Evolutionary conservation across 208 protist genomes (phyloP), one percentile per base, ranked within the genome.

Genomic region (Spongospora subterranea): DNA sequence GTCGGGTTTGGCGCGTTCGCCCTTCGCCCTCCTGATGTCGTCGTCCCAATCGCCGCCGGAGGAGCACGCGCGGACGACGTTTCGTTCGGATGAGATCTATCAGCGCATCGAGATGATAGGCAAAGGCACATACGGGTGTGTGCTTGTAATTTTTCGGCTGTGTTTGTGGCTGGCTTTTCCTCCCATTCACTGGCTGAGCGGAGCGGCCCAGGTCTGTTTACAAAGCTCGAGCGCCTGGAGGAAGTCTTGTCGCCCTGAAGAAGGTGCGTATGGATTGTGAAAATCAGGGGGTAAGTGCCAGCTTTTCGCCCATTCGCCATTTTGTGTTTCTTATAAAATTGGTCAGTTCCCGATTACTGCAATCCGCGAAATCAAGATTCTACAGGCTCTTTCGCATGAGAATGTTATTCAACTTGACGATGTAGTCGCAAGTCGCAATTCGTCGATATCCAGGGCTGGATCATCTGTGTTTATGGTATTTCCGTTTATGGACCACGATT

Each of bases 401-500:
- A 96, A 96, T 91, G 92, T 97, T 46, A 88, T 97, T 40, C 43
- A 92, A 17, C 92, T 97, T 6, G 50, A 93, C n/a, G 95, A 96
- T 39, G 95, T 97, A 60, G 94, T 96, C 0, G 93, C 93, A 1
- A 90, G 60, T 6, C 32, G 32, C 11, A 29, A 66, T 35, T 89
- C 45, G 6, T 6, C 88, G 71, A 17, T 89, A 20, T 38, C n/a
- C 13, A 6, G 46, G 17, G 35, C 6, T 32, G 39, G 39, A 6
- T 77, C 45, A 11, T 82, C 54, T 17, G 90, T 97, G 38, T 95
- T 95, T 90, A 95, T 97, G 92, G 96, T 97, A 29, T 96, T 97
- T 77, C 96, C 97, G 90, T 97, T 94, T 60, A 93, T 96, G 92
- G 95, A 96, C 40, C 95, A 97, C 88, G 96, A 97, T 92, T 91